These are phyloP conservation scores for Mycocentrospora acerina DNA, from an alignment of 2,329 filamentous ascomycete genomes.

Conservation along the genomic window DNA sequence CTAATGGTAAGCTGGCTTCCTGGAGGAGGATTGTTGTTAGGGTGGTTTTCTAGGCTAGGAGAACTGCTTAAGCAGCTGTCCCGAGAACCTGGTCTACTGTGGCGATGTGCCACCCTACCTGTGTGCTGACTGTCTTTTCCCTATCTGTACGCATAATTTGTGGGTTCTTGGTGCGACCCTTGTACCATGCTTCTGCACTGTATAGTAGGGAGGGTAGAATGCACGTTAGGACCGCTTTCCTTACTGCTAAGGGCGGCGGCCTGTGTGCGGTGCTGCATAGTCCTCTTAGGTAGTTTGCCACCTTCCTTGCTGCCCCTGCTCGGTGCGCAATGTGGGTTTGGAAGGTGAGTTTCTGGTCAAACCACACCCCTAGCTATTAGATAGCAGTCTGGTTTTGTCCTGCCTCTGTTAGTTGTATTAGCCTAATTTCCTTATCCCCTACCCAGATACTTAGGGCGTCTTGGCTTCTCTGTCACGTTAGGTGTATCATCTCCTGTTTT, in stretches of 20 bases:
- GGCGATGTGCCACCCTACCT: conserved; percentile 3
- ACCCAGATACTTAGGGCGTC: conserved; percentile 1
- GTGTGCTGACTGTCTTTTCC: background rate
- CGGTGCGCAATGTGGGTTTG: conserved; percentile 1
- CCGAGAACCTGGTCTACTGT: conserved; percentile 1
- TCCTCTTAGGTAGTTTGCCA: conserved; percentile 1
- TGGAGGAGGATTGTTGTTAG: background rate
- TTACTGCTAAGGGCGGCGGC: conserved; percentile 1
- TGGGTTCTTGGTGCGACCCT: conserved; percentile 1
- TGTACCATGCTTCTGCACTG: conserved; percentile 4
- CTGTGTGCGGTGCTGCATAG: conserved; percentile 3
- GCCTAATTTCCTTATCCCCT: conserved; percentile 2
- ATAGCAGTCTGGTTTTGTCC: conserved; percentile 2
- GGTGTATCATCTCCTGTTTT: conserved; percentile 11
- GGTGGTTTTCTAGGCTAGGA: conserved; percentile 4
- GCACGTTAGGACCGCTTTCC: conserved; percentile 8
- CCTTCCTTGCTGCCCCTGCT: background rate
- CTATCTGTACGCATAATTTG: background rate
- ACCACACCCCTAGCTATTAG: conserved; percentile 7
- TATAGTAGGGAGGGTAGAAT: conserved; percentile 5
- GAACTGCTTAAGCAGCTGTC: background rate
- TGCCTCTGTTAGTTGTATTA: conserved; percentile 1
- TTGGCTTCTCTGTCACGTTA: conserved; percentile 3
- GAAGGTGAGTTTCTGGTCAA: conserved; percentile 7
- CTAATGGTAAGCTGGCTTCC: conserved; percentile 1